Evolutionary conservation across 2,329 filamentous ascomycete species (phyloP).

Genomic region (Hymenoscyphus albidus): DNA sequence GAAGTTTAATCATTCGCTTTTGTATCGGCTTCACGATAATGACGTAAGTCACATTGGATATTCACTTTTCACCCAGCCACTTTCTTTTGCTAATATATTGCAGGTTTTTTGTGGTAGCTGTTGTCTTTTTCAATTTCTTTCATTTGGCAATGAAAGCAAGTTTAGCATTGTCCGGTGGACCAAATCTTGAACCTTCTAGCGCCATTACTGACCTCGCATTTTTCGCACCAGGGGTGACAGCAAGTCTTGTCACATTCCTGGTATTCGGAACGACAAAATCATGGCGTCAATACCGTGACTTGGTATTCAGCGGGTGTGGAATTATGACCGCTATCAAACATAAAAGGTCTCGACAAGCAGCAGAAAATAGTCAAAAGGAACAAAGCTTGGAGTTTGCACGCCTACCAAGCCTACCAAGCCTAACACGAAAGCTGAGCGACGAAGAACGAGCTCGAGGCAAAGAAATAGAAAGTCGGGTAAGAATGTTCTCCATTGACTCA

Average conservation of each 20-base stretch:
- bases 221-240: constrained; percentile 40
- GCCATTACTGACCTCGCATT: constrained; percentile 35
- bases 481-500: not conserved
- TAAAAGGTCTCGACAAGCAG: not conserved
- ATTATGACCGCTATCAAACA: constrained; percentile 1
- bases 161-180: constrained; percentile 28
- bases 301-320: constrained; percentile 18
- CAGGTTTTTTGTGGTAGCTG: constrained; percentile 38
- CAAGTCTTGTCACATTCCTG: constrained; percentile 37
- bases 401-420: constrained; percentile 9
- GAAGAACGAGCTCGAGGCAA: constrained; percentile 4
- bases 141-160: constrained; percentile 34
- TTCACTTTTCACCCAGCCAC: not conserved
- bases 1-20: constrained; percentile 44
- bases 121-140: constrained; percentile 39
- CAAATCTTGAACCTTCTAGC: constrained; percentile 35
- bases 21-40: constrained; percentile 42
- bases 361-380: not conserved
- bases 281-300: constrained; percentile 31
- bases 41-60: constrained; percentile 22
- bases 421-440: constrained; percentile 3
- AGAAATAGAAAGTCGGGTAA: constrained; percentile 5
- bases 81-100: constrained; percentile 10
- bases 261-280: constrained; percentile 42
- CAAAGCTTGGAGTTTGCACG: constrained; percentile 11